Evolutionary conservation across 2,329 filamentous ascomycete species (phyloP), one percentile per base, ranked within the genome.

Genomic region (Nectriaceae sp.): DNA sequence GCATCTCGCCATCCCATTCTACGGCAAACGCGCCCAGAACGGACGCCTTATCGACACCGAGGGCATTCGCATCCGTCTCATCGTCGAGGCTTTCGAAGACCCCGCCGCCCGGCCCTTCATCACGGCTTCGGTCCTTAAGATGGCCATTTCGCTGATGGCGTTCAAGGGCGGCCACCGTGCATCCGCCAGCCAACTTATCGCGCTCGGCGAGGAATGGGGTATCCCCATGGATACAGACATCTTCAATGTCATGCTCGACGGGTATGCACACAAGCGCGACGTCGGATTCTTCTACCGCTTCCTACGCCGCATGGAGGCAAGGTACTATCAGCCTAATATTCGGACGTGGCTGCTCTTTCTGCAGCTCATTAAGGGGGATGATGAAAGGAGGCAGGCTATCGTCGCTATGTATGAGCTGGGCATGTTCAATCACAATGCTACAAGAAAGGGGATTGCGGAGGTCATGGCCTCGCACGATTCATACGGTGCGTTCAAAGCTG

Each of bases 301-400:
- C 2, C 56, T 79, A 15, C 54, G 61, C 15, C 63, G 68, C 48
- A 79, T 81, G 77, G 50, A 65, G 20, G 44, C 53, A 5, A 64
- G 65, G 11, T 70, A 67, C 40, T 67, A 71, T 38, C 51, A 55
- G 21, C 75, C 77, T 4, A 73, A 77, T 40, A 59, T 73, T 3
- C 61, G 63, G 15, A 79, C 78, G 0, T 81, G 78, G 78, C 54
- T 74, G 3, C 65, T 75, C 4, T 76, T 79, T 49, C 63, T 81
- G 16, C 63, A 67, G n/a, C 67, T 80, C 38, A 78, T 87, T 48
- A 78, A 82, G 63, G 78, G 78, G 11, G 83, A 85, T 60, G 75
- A 80, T n/a, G 72, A 76, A 42, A 69, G 71, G 43, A 70, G 72
- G 20, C 73, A 75, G 54, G 65, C 78, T 22, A 60, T 80, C 22